Percentiles rank a stretch among this genome's conserved stretches.
phyloP scores from a whole-genome alignment of 306 rosid species.

The Dryas alaskensis region DNA sequence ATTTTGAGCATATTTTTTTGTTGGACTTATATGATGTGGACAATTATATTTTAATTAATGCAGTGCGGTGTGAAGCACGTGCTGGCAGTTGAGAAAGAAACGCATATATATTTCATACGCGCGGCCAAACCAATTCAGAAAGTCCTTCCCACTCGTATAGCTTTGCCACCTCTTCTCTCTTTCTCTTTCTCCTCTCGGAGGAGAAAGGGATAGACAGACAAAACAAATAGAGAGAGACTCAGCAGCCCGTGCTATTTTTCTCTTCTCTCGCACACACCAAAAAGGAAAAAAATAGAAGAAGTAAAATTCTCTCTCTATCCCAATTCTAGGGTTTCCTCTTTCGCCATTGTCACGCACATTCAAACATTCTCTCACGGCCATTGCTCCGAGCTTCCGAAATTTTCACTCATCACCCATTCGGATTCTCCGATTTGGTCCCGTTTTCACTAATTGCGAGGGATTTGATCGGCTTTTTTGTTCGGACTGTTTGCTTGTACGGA shows the following conservation, averaged over 20 bases:
- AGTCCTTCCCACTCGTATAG: slow-evolving; percentile 10
- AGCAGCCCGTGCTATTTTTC: too few species aligned
- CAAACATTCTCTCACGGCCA: background rate
- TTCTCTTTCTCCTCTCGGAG: slow-evolving; percentile 18
- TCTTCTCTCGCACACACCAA: background rate
- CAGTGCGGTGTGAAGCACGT: background rate
- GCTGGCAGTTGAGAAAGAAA: background rate
- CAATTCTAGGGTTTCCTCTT: slow-evolving; percentile 30
- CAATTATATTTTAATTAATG: too few species aligned
- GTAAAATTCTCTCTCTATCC: slow-evolving; percentile 15
- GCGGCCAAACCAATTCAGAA: slow-evolving; percentile 20
- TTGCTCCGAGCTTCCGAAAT: slow-evolving; percentile 3
- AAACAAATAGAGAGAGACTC: background rate
- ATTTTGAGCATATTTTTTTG: too few species aligned
- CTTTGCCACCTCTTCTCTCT: slow-evolving; percentile 26
- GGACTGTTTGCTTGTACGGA: background rate
- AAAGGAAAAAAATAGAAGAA: background rate
- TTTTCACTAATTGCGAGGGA: background rate
- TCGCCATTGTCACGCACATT: slow-evolving; percentile 18
- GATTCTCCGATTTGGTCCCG: background rate
- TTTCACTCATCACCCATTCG: background rate
- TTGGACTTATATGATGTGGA: too few species aligned
- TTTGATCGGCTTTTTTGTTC: background rate
- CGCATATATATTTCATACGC: background rate
- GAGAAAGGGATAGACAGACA: slow-evolving; percentile 13